phyloP scores from a whole-genome alignment of 805 yeast species.

The Wickerhamiella sergipiensis region DNA sequence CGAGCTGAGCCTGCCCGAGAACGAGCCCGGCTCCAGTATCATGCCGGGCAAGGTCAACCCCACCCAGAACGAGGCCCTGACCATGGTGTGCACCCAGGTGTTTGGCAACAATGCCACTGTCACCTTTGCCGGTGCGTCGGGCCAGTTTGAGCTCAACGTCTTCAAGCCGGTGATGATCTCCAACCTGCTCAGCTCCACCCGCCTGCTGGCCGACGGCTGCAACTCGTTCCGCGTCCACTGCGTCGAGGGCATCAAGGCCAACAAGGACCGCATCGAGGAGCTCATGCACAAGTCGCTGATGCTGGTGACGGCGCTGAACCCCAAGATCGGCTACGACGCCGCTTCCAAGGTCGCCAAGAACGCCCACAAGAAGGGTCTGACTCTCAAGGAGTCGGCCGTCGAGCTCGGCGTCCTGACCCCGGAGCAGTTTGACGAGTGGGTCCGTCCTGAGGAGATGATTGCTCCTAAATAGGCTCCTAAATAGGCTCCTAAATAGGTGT shows the following conservation, averaged over 20 bases:
- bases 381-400: conserved; percentile 86
- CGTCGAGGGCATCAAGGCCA: conserved; percentile 88
- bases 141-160: conserved; percentile 96
- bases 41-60: conserved; percentile 99
- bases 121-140: conserved; percentile 96
- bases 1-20: conserved; percentile 87
- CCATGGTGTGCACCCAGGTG: conserved; percentile 96
- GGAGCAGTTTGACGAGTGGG: conserved; percentile 92
- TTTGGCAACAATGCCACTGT: conserved; percentile 93
- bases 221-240: conserved; percentile 87
- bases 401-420: conserved; percentile 75
- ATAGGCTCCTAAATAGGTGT: no score
- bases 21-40: conserved; percentile 97
- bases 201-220: conserved; percentile 80
- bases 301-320: conserved; percentile 97
- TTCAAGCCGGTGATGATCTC: conserved; percentile 94
- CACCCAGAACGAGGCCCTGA: conserved; percentile 96
- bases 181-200: conserved; percentile 75
- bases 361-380: conserved; percentile 95
- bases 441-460: conserved; percentile 94
- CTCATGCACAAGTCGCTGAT: conserved; percentile 86
- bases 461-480: conserved; percentile 48
- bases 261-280: conserved; percentile 73
- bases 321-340: conserved; percentile 95
- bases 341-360: conserved; percentile 98